These are phyloP conservation scores for Daedaleopsis nitida DNA, from an alignment of 768 basidiomycete genomes.

Conservation along the genomic window DNA sequence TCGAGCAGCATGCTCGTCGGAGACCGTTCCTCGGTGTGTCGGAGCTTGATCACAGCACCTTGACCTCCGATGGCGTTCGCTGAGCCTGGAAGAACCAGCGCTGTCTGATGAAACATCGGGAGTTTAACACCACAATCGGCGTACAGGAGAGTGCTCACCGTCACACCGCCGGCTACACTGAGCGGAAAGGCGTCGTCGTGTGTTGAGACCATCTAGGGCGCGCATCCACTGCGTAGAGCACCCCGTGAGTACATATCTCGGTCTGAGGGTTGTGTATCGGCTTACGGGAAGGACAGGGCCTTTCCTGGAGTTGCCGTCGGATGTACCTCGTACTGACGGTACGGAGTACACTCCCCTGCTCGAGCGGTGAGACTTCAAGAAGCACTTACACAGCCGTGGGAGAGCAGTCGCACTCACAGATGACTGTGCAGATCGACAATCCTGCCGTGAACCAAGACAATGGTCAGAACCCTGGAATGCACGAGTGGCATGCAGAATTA, in stretches of 20 bases:
- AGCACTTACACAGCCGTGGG: conserved; percentile 45
- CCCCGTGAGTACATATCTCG: background rate
- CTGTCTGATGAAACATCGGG: conserved; percentile 36
- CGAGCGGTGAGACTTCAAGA: background rate
- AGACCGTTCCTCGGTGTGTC: conserved; percentile 69
- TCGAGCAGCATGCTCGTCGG: conserved; percentile 78
- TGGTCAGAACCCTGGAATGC: background rate
- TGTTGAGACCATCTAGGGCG: conserved; percentile 78
- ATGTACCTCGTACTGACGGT: conserved; percentile 32
- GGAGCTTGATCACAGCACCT: conserved; percentile 77
- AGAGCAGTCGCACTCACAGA: conserved; percentile 3
- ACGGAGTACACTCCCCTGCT: conserved; percentile 8
- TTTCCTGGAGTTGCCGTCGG: conserved; percentile 47
- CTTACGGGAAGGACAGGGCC: conserved; percentile 32
- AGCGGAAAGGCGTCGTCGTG: conserved; percentile 73
- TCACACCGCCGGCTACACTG: conserved; percentile 79
- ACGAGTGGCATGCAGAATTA: conserved; percentile 10
- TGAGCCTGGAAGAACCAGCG: conserved; percentile 76
- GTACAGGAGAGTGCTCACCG: conserved; percentile 29
- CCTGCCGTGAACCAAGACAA: background rate
- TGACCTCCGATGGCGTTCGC: conserved; percentile 60
- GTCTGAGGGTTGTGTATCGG: conserved; percentile 27
- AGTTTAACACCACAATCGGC: background rate
- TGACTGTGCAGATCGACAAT: conserved; percentile 23
- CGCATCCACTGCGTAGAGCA: conserved; percentile 52